Conservation (phyloP, 768 basidiomycete genomes). For the Suillus bovinus region DNA sequence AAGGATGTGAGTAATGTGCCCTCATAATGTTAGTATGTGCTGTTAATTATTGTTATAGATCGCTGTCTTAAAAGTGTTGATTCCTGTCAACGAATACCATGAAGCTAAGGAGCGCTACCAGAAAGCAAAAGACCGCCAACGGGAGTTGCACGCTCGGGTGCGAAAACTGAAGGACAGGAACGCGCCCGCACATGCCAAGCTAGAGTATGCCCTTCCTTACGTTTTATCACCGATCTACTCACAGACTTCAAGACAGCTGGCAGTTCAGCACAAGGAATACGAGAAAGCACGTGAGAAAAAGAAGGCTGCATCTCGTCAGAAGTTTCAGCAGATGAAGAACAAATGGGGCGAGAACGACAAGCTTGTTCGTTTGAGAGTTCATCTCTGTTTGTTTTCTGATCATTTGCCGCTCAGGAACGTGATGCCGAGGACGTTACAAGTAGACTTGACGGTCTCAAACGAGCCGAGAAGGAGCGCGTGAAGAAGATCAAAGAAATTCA, state of each 20-base stretch:
- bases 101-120: conserved; percentile 52
- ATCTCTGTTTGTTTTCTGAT: conserved; percentile 8
- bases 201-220: conserved; percentile 35
- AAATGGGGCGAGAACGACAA: conserved; percentile 52
- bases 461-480: conserved; percentile 58
- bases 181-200: conserved; percentile 62
- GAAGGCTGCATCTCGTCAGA: conserved; percentile 54
- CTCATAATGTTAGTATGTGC: neutral
- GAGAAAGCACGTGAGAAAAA: conserved; percentile 52
- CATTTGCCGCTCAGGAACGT: conserved; percentile 45
- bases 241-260: conserved; percentile 45
- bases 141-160: conserved; percentile 50
- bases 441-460: conserved; percentile 55
- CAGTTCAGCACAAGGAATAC: conserved; percentile 42
- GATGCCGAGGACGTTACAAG: conserved; percentile 50
- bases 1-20: conserved; percentile 43
- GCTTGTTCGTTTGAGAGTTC: conserved; percentile 43
- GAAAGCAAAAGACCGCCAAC: conserved; percentile 51
- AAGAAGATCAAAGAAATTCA: conserved; percentile 56
- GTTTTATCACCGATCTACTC: neutral
- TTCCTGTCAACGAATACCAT: conserved; percentile 71
- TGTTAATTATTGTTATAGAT: conserved; percentile 45
- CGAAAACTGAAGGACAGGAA: conserved; percentile 57
- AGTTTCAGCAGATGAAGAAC: conserved; percentile 48
- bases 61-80: conserved; percentile 57